Evolutionary conservation across 2,329 filamentous ascomycete genomes (phyloP), one percentile per base, ranked within the genome.

Genomic region (Chrysoporthe puriensis): DNA sequence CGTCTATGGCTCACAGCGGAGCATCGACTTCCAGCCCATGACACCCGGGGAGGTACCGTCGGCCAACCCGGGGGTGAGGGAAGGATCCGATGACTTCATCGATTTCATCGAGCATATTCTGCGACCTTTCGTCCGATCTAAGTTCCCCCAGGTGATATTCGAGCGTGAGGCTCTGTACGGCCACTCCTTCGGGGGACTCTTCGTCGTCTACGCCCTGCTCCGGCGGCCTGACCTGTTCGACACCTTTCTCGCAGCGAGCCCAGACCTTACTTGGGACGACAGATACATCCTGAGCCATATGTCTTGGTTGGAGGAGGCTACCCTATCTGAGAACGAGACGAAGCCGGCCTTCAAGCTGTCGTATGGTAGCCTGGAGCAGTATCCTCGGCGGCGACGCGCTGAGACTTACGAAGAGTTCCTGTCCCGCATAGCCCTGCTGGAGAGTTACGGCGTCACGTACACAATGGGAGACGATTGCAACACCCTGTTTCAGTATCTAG

Each of bases 101-200:
- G 66, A 70, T 11, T 74, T 75, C 42, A 69, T 75, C 36, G 69
- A 71, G 54, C 63, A 62, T 2, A 64, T 64, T 1, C 66, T 75
- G 8, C 71, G 71, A 21, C 74, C 74, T 0, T 74, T 73, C 61
- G 70, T 75, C 21, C 66, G 63, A 1, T 26, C 60, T 1, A 71
- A 64, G 4, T 74, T 74, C 16, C 72, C 73, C 13, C 57, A 66
- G 5, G 71, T 75, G 0, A 46, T 34, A 4, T 73, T 74, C n/a
- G 67, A 68, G 3, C 69, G 70, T 18, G 71, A 73, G 44, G 72
- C 72, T 2, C 40, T 74, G n/a, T 73, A 69, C 43, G 72, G 73
- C 5, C 73, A 75, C 66, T 75, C 72, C 2, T 73, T 72, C 18
- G 74, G 73, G 1, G 73, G 73, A 1, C 50, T 73, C 11, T 73